phyloP scores from a whole-genome alignment of 2,329 filamentous ascomycete species.

The Endoconidiophora polonica region DNA sequence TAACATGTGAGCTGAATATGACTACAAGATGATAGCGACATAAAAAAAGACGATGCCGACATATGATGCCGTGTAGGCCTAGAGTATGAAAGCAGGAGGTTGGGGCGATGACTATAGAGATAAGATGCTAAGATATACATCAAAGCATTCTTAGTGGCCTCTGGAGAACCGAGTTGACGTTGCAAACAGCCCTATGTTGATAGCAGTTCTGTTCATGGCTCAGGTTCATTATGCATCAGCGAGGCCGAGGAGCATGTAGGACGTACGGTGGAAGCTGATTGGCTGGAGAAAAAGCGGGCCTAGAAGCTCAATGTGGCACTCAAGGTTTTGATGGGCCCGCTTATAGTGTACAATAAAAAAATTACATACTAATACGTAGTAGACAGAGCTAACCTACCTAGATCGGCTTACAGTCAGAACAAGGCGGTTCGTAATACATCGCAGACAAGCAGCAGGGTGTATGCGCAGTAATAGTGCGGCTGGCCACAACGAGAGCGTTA shows the following conservation, averaged over 20 bases:
- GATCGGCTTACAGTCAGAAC: background rate
- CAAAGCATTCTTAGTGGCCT: no score
- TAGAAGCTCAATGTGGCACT: slow-evolving; percentile 8
- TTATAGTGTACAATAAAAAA: background rate
- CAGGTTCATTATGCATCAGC: slow-evolving; percentile 7
- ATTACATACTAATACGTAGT: no score
- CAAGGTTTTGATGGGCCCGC: slow-evolving; percentile 9
- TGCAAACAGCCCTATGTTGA: background rate
- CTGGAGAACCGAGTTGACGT: no score
- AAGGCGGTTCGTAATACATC: background rate
- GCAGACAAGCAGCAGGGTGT: background rate
- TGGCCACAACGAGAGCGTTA: no score
- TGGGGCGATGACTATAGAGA: no score
- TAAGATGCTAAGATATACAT: no score
- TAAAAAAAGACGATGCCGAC: no score
- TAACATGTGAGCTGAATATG: background rate
- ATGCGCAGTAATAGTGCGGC: no score
- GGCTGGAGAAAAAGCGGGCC: slow-evolving; percentile 10
- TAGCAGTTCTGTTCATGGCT: background rate
- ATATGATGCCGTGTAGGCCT: no score
- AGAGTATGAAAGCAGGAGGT: no score
- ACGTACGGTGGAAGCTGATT: slow-evolving; percentile 11
- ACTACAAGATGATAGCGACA: background rate
- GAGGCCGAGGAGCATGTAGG: slow-evolving; percentile 13
- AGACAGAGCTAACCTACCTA: no score